Conservation (phyloP, 192 early-diverging fungal genomes). For the Thamnidium elegans region DNA sequence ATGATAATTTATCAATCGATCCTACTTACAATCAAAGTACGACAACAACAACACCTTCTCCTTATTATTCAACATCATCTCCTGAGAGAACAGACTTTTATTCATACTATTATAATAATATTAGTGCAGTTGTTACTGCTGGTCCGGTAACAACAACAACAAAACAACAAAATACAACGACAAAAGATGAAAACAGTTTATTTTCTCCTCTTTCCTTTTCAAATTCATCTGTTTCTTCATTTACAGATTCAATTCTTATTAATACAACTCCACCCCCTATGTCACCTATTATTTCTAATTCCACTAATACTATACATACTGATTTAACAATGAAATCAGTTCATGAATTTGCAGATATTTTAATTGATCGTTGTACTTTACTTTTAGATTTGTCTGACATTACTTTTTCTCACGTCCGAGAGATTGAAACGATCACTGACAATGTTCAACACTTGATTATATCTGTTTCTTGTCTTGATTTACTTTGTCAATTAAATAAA, state of each 20-base stretch:
- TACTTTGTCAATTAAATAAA: background rate
- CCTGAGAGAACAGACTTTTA: constrained; percentile 16
- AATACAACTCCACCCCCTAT: background rate
- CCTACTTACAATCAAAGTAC: background rate
- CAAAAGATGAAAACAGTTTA: constrained; percentile 4
- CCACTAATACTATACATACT: background rate
- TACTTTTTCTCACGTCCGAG: background rate
- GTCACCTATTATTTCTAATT: background rate
- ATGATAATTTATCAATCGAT: background rate
- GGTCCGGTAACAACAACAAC: background rate
- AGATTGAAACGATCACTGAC: background rate
- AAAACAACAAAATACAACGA: background rate
- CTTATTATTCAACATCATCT: constrained; percentile 12
- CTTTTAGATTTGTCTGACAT: background rate
- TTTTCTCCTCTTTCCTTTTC: constrained; percentile 11
- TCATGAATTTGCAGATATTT: background rate
- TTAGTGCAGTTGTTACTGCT: no score
- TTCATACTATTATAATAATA: background rate
- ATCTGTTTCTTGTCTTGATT: background rate
- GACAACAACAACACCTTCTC: background rate
- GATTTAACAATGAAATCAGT: background rate
- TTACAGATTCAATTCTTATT: background rate
- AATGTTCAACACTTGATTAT: background rate
- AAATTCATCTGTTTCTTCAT: constrained; percentile 4
- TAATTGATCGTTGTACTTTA: background rate